Base-by-base conservation (phyloP, 306 rosid species). In the Inga oerstediana region DNA sequence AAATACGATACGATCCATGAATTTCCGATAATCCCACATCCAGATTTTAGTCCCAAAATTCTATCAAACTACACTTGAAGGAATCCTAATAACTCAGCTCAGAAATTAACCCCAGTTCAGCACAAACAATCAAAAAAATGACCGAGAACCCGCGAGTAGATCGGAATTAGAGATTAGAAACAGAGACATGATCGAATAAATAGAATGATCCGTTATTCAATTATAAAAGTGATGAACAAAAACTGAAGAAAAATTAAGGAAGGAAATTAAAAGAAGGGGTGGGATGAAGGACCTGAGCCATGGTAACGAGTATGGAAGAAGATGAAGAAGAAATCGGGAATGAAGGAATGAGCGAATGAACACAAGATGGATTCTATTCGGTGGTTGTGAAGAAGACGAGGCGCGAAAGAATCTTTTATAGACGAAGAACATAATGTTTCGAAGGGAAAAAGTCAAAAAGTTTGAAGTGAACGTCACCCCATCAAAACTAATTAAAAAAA, bases 211-310 rank as follows among this genome's bases (percentile, higher is more conserved):
- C 10, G 7, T 3, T 19, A 54, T 19, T 54, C 11, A 59, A 59
- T 3, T 9, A 59, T n/a, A 32, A 73, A 49, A 30, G 2, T 15
- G 24, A 15, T 37, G 59, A 51, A 49, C 44, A 49, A 73, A 17
- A 74, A 16, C 3, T 2, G 59, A 72, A 72, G 59, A 27, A 72
- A 24, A 45, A 43, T 8, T 22, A 27, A 44, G 22, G 7, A 13
- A 45, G 16, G 8, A 39, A 39, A 39, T 39, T 39, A 39, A 20
- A 34, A 44, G 6, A 67, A 35, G 48, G 45, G 27, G 11, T 0
- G 41, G 51, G 43, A 32, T 24, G 22, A 27, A 22, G 59, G 4
- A 85, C 88, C 88, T 85, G 85, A 73, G 88, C 48, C 88, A 85
- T 82, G 67, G 81, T 20, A 69, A 56, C 52, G 22, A 16, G n/a